Base-by-base conservation (phyloP, 129 eudicot genomes). In the Arctium minus region DNA sequence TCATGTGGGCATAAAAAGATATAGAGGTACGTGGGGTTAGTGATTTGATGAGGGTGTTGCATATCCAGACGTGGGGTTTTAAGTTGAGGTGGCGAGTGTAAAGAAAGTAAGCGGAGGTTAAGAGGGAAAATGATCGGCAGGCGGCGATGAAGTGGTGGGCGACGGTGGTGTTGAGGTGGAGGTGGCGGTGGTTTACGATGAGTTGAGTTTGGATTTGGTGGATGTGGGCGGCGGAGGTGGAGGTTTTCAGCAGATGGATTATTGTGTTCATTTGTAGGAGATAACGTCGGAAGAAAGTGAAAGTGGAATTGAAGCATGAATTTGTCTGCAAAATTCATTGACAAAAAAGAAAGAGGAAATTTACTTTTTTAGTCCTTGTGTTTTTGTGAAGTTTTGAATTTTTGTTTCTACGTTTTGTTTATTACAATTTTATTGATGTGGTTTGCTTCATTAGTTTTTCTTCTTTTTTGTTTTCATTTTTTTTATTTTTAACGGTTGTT, bases 141-240 rank as follows among this genome's bases (percentile, higher is more conserved):
- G 85, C 65, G 12, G 88, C 6, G 79, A 89, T 81, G 87, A 92
- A 89, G 62, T 79, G 83, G 81, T 82, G 83, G 78, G 89, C 89
- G 11, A 93, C 67, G 79, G 87, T 82, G 79, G 91, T 74, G 89
- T 88, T 80, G 75, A 86, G 70, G 27, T 83, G 79, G 74, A 91
- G 89, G 70, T 88, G 85, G 37, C 73, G 86, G 76, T 89, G 85
- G 42, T 81, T 84, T 68, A 81, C 33, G 72, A 90, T 83, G 60
- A 94, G 74, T 70, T 94, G 97, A 42, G 97, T 88, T 72, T 85
- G 93, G 82, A 90, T 90, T 85, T 90, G 98, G 75, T 81, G 12
- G 72, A 92, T 82, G 73, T 90, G 92, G 46, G 87, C 56, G 27
- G 77, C 38, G 1, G 92, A 82, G 10, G 10, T 80, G 92, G 92